These are phyloP conservation scores for Carpinus fangiana DNA, from an alignment of 306 rosid species.

Conservation along the genomic window DNA sequence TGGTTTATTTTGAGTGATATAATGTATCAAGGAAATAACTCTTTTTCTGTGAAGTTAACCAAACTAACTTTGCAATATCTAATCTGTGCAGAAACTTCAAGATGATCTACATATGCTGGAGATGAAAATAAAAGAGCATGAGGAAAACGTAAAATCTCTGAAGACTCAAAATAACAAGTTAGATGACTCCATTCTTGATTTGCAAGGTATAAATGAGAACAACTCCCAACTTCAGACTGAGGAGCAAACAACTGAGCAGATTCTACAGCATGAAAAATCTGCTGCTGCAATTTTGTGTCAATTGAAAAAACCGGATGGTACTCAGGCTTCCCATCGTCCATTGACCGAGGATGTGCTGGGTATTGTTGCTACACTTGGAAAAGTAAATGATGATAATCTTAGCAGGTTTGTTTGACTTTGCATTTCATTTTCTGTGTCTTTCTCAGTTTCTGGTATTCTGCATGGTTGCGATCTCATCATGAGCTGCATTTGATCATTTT, in stretches of 20 bases:
- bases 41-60: background rate
- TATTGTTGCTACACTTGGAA: constrained; percentile 71
- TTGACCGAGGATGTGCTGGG: constrained; percentile 67
- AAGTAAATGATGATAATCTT: constrained; percentile 63
- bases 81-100: constrained; percentile 46
- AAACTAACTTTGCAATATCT: constrained; percentile 28
- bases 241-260: constrained; percentile 59
- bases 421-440: constrained; percentile 12
- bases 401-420: constrained; percentile 51
- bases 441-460: constrained; percentile 7
- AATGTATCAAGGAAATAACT: background rate
- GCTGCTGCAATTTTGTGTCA: constrained; percentile 73
- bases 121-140: constrained; percentile 72
- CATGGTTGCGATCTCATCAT: background rate
- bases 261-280: constrained; percentile 57
- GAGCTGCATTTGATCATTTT: background rate
- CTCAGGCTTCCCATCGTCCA: constrained; percentile 49
- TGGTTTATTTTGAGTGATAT: constrained; percentile 12
- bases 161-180: constrained; percentile 57
- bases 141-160: constrained; percentile 56
- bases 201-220: constrained; percentile 70
- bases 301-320: constrained; percentile 49
- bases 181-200: constrained; percentile 62
- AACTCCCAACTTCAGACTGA: constrained; percentile 33
- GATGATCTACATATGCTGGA: constrained; percentile 76